Evolutionary conservation across 1,284 basidiomycete genomes (phyloP), one percentile per base, ranked within the genome.

Genomic region (Xerocomus nothofagi): DNA sequence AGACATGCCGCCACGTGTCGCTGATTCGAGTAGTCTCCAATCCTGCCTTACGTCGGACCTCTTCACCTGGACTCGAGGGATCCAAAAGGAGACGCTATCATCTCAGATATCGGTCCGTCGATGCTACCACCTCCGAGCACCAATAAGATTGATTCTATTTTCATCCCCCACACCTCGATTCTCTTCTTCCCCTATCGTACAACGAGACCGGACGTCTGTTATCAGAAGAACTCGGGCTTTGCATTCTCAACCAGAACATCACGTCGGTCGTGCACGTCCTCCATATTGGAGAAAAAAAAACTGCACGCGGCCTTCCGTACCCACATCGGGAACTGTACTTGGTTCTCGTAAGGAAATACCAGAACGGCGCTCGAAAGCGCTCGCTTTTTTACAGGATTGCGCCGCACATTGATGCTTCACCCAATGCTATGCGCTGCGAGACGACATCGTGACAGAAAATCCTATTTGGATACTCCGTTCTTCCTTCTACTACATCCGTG

Each of bases 401-500:
- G 31, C 32, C 38, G 6, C 34, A 27, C 18, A 24, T 20, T n/a
- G 36, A 26, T 9, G 11, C 33, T 9, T 43, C 33, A 23, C 38
- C 23, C 51, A 31, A 41, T 39, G 47, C 55, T 43, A 44, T 47
- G 46, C 33, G 3, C 26, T 8, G 30, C 34, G 36, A n/a, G 27
- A 47, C 18, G 32, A 31, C 18, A 31, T 20, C 4, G 26, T 14
- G 36, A 20, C 20, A 10, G 46, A 54, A 49, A 45, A 45, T 54
- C 50, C 6, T 23, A 26, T 30, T 23, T 3, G 30, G 57, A 44
- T 37, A 34, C 39, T 34, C 49, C 29, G 24, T 9, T 4, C 20
- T 21, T 14, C 24, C 38, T 31, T 24, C 29, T 51, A 32, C 27
- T 24, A 11, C 6, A 17, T 15, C 14, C 12, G 3, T 29, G 9